A percentile compares a stretch with the other conserved stretches of the same genome.
Evolutionary conservation across 1,284 basidiomycete genomes (phyloP).

Genomic region (Farysia itapuensis): DNA sequence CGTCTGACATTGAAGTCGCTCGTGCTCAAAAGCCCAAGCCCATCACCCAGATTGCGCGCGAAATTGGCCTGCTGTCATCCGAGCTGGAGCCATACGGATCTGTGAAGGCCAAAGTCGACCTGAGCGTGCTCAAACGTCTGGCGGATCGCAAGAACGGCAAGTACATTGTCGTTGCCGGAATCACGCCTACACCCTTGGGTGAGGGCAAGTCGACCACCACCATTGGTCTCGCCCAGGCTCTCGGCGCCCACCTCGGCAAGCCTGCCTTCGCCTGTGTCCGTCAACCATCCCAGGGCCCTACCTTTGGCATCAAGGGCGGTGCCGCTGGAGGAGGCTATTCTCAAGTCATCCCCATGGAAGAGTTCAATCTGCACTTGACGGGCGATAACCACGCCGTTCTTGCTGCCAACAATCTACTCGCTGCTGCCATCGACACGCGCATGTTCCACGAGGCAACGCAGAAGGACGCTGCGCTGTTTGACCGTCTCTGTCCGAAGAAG

Average conservation of each 20-base stretch:
- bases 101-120: slow-evolving; percentile 96
- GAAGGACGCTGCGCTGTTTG: slow-evolving; percentile 90
- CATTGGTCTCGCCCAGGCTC: slow-evolving; percentile 92
- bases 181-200: slow-evolving; percentile 95
- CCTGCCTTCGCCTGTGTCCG: slow-evolving; percentile 97
- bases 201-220: slow-evolving; percentile 99
- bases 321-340: slow-evolving; percentile 98
- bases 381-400: slow-evolving; percentile 98
- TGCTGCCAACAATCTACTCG: slow-evolving; percentile 94
- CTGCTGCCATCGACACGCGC: slow-evolving; percentile 92
- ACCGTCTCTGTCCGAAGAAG: slow-evolving; percentile 84
- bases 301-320: slow-evolving; percentile 99
- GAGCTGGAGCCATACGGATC: slow-evolving; percentile 94
- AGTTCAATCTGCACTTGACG: slow-evolving; percentile 95
- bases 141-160: slow-evolving; percentile 87
- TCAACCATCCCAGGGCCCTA: slow-evolving; percentile 97
- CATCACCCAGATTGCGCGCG: slow-evolving; percentile 77
- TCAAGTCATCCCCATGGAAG: slow-evolving; percentile 99
- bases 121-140: slow-evolving; percentile 82
- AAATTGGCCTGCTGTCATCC: slow-evolving; percentile 82
- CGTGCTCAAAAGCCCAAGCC: slow-evolving; percentile 92
- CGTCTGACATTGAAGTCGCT: slow-evolving; percentile 86
- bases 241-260: slow-evolving; percentile 90
- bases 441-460: slow-evolving; percentile 98
- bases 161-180: slow-evolving; percentile 95